phyloP scores from a whole-genome alignment of 768 basidiomycete species.

The Phaeolepiota aurea region DNA sequence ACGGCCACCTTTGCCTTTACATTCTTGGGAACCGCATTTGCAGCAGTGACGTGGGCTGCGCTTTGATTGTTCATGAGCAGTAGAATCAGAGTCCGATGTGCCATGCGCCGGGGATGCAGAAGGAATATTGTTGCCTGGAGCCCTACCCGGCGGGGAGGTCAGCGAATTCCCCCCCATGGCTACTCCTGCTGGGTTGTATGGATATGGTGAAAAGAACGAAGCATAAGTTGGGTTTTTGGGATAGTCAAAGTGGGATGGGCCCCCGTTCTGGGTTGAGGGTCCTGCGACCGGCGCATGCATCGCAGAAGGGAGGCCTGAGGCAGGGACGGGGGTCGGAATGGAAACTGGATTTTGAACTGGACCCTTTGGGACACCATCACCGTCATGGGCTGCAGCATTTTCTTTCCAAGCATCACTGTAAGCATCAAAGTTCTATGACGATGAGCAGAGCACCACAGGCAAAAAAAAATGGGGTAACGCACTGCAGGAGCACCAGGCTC shows the following conservation, averaged over 20 bases:
- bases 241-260: background rate
- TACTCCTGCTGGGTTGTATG: background rate
- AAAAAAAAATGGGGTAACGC: slow-evolving; percentile 6
- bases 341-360: slow-evolving; percentile 6
- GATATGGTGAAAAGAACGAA: background rate
- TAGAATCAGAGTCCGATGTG: slow-evolving; percentile 5
- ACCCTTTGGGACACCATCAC: background rate
- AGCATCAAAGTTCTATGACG: slow-evolving; percentile 36
- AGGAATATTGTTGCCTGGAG: background rate
- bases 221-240: background rate
- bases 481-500: slow-evolving; percentile 1
- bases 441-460: slow-evolving; percentile 4
- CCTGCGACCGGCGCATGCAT: background rate
- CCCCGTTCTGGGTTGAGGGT: slow-evolving; percentile 1
- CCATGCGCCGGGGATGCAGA: background rate
- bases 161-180: background rate
- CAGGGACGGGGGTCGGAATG: background rate
- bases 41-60: slow-evolving; percentile 69
- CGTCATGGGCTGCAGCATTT: slow-evolving; percentile 34
- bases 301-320: slow-evolving; percentile 3
- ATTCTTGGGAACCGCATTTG: slow-evolving; percentile 75
- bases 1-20: slow-evolving; percentile 78
- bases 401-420: slow-evolving; percentile 60
- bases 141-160: background rate
- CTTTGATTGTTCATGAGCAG: slow-evolving; percentile 35